Evolutionary conservation across 2,329 filamentous ascomycete species (phyloP), one percentile per base, ranked within the genome.

Genomic region (Sporothrix brunneoviolacea): DNA sequence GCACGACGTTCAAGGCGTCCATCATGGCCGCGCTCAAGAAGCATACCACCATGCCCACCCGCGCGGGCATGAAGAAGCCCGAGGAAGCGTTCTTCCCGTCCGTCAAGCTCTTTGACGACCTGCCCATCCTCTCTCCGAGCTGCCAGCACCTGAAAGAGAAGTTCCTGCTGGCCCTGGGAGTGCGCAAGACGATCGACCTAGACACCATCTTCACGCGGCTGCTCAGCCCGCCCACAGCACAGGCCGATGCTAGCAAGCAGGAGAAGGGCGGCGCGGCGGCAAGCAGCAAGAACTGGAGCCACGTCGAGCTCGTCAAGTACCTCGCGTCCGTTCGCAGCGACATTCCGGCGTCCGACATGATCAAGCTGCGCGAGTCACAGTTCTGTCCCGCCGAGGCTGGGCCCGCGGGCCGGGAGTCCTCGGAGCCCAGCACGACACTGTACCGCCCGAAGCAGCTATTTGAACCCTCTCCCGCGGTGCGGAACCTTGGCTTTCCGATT

Each of bases 101-200:
- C n/a, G 93, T 98, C 33, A 93, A 89, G 64, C 73, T 98, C 0
- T 98, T 98, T 61, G 90, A 96, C 55, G 93, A 98, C 63, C 73
- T 98, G 15, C 91, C 93, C 0, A 83, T 85, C 12, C 19, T 58
- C 2, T 82, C 97, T 2, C 80, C 84, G 56, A 82, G 80, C 12
- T 82, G 91, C 38, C 82, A 84, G 36, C 80, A 83, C 28, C 79
- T 96, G 12, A 97, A 96, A 64, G 91, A 97, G 40, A 96, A 94
- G 64, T 88, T 98, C 55, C 68, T 98, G 38, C 70, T 78, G 3
- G 80, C 87, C 2, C 73, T 98, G 28, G 91, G 93, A 3, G 91
- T 98, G 22, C 83, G 93, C 53, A 97, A 97, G 70, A 98, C 93
- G 0, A 84, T 98, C 18, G 93, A 98, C 59, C 72, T 98, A 2